Base-by-base conservation (phyloP, 345 rosid species). In the Schrenkiella parvula region DNA sequence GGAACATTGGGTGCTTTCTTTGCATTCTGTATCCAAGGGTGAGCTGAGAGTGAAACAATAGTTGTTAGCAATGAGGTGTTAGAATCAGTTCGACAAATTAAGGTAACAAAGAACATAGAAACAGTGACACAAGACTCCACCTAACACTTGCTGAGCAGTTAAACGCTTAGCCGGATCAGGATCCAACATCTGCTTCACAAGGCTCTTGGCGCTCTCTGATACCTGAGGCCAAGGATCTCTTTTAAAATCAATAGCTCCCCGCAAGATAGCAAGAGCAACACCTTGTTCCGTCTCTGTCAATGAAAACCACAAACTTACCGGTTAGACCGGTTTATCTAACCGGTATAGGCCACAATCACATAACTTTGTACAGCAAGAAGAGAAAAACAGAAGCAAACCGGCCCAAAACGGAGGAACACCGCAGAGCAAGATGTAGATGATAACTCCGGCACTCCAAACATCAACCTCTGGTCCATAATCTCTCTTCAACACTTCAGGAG, bases 371-470 rank as follows among this genome's bases (percentile, higher is more conserved):
- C 6, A 68, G 6, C 58, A 9, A 63, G 10, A 5, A 38, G 5
- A 17, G n/a, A 31, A 73, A 15, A 26, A 42, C 15, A 61, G 55
- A 46, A 43, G 34, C 39, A 56, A 83, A 86, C 96, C 96, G 34
- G 93, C 96, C 98, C 96, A 92, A 81, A 92, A 89, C 54, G 95
- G 95, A 78, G 98, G 93, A 84, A 91, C 96, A 69, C 98, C 96
- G 28, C 97, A 90, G 44, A 88, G 73, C 76, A 93, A 77, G 61
- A 93, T 93, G 63, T 93, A 93, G 35, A 89, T 86, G 61, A 93
- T 89, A 50, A 93, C 97, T 64, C 97, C 98, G 4, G 93, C 96
- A 63, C 98, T 93, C 98, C 97, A 93, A 1, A 93, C 78, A 72
- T 93, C 98, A 69, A 93, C 87, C 79, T 86, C 97, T 0, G 92